Conservation (phyloP, 352 stramenopile species). For the Globisporangium cystogenes region DNA sequence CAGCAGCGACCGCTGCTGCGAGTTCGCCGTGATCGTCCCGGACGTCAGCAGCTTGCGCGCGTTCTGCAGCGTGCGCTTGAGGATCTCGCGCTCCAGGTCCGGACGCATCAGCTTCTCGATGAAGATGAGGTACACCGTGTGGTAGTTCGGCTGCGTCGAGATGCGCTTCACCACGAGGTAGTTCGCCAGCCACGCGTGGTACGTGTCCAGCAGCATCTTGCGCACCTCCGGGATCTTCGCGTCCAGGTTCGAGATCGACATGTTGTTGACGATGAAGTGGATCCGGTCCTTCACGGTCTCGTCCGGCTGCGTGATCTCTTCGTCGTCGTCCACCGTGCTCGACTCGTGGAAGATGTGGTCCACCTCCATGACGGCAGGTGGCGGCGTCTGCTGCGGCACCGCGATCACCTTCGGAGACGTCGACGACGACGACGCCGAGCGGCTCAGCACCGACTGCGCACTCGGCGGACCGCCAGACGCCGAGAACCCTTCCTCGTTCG, state of each 20-base stretch:
- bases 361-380: conserved; percentile 56
- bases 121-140: conserved; percentile 97
- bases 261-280: conserved; percentile 87
- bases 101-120: conserved; percentile 94
- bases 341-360: conserved; percentile 83
- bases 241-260: conserved; percentile 30
- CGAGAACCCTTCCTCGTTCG: conserved; percentile 12
- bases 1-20: conserved; percentile 95
- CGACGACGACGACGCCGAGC: conserved; percentile 23
- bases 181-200: conserved; percentile 98
- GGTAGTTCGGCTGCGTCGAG: conserved; percentile 98
- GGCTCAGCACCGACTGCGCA: conserved; percentile 37
- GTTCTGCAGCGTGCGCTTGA: conserved; percentile 94
- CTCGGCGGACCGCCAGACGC: conserved; percentile 1
- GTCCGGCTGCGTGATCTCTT: conserved; percentile 65
- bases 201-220: conserved; percentile 90
- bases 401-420: conserved; percentile 39
- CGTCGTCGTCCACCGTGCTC: conserved; percentile 52
- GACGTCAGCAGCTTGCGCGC: conserved; percentile 96
- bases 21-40: conserved; percentile 98
- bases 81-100: conserved; percentile 92
- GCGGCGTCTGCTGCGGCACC: conserved; percentile 30
- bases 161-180: conserved; percentile 99
- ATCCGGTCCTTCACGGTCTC: conserved; percentile 72
- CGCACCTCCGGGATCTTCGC: conserved; percentile 95